These are phyloP conservation scores for Tricholoma terreum DNA, from an alignment of 768 basidiomycete species.

Conservation along the genomic window DNA sequence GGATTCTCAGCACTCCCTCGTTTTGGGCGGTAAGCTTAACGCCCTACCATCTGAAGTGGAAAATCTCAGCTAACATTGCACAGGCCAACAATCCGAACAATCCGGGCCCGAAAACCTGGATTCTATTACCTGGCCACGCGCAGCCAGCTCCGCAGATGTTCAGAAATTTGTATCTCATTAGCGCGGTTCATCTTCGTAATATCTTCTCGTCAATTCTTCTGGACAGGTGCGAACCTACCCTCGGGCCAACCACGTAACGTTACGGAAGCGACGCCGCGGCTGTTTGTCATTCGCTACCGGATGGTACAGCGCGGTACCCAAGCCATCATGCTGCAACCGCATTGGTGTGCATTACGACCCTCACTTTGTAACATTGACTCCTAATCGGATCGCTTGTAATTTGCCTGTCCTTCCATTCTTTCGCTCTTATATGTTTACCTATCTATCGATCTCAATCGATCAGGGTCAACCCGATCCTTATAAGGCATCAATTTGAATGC, in stretches of 20 bases:
- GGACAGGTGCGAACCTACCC: slow-evolving; percentile 28
- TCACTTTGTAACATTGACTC: not conserved
- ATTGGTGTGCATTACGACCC: slow-evolving; percentile 70
- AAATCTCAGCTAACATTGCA: not conserved
- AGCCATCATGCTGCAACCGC: slow-evolving; percentile 62
- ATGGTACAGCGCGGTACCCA: slow-evolving; percentile 58
- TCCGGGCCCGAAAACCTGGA: slow-evolving; percentile 66
- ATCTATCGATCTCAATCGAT: too few species aligned
- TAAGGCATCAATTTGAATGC: too few species aligned
- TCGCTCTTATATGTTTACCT: too few species aligned
- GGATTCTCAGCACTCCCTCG: slow-evolving; percentile 44
- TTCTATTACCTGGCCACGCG: slow-evolving; percentile 66
- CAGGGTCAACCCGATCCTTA: too few species aligned
- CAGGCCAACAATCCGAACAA: slow-evolving; percentile 73
- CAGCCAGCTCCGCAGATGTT: slow-evolving; percentile 63
- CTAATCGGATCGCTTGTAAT: too few species aligned
- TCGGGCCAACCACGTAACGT: slow-evolving; percentile 50
- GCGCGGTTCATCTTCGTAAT: not conserved
- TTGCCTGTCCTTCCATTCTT: too few species aligned
- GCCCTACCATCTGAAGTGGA: not conserved
- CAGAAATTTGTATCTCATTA: not conserved
- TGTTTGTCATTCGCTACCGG: slow-evolving; percentile 65
- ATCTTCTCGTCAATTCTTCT: slow-evolving; percentile 47
- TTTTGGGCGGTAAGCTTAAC: slow-evolving; percentile 57
- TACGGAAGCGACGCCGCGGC: slow-evolving; percentile 53